These are phyloP conservation scores for Cladosporium sp. DNA, from an alignment of 2,329 filamentous ascomycete species.

Conservation along the genomic window DNA sequence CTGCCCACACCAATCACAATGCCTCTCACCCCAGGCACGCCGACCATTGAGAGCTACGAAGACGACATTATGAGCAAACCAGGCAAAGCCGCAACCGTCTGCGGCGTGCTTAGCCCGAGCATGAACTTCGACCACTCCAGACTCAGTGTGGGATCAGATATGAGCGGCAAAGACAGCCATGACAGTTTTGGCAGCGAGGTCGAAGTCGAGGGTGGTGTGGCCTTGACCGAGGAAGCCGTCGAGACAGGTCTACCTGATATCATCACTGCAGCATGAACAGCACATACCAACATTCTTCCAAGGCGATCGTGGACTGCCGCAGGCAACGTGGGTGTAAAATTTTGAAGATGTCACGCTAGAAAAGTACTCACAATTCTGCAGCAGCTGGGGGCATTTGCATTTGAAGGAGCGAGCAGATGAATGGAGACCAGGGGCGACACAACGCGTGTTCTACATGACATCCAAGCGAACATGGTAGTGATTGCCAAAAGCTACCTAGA, in stretches of 20 bases:
- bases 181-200: constrained; percentile 41
- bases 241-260: constrained; percentile 47
- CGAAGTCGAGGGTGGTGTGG: constrained; percentile 56
- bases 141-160: constrained; percentile 2
- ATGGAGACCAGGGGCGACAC: neutral
- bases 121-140: constrained; percentile 20
- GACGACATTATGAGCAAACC: constrained; percentile 23
- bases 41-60: constrained; percentile 25
- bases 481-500: neutral
- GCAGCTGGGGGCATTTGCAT: constrained; percentile 7
- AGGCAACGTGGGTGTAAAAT: neutral
- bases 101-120: constrained; percentile 22
- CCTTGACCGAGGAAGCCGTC: constrained; percentile 60
- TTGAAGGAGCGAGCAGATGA: neutral
- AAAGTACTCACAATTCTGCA: neutral
- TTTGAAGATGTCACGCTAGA: neutral
- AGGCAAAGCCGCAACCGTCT: constrained; percentile 26
- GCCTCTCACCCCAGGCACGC: constrained; percentile 26
- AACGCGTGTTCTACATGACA: neutral
- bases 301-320: neutral
- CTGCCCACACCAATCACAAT: constrained; percentile 31
- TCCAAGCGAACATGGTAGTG: neutral
- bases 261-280: neutral
- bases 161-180: constrained; percentile 25
- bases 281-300: neutral